Conservation (phyloP, 2,329 filamentous ascomycete species). For the Fusarium burgessii region DNA sequence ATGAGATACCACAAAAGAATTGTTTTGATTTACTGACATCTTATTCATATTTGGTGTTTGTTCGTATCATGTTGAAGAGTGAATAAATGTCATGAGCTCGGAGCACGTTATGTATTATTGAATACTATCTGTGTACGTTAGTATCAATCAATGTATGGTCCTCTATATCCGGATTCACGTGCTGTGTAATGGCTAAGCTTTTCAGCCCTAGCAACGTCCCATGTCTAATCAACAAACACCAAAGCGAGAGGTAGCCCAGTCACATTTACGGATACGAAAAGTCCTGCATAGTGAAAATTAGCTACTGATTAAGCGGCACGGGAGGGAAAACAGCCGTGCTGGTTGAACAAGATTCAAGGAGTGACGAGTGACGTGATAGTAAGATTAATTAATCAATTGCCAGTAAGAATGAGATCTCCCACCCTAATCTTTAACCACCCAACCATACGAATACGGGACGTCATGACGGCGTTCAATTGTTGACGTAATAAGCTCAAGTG, state of each 20-base stretch:
- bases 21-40: slow-evolving; percentile 9
- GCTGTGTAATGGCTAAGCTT: not conserved
- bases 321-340: slow-evolving; percentile 4
- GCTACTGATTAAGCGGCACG: not conserved
- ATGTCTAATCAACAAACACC: not conserved
- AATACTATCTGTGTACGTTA: not conserved
- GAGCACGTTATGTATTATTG: not conserved
- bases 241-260: not conserved
- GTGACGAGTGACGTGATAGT: slow-evolving; percentile 34
- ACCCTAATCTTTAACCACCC: not conserved
- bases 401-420: not conserved
- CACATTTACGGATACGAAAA: slow-evolving; percentile 19
- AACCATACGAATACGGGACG: slow-evolving; percentile 16
- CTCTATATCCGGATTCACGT: not conserved
- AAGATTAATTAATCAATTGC: slow-evolving; percentile 18
- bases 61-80: not conserved
- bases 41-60: not conserved
- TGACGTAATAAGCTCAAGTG: slow-evolving; percentile 35
- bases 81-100: not conserved
- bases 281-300: not conserved
- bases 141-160: not conserved
- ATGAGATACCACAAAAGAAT: slow-evolving; percentile 41
- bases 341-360: not conserved
- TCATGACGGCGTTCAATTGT: slow-evolving; percentile 26
- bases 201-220: not conserved